Evolutionary conservation across 345 rosid species (phyloP), one percentile per base, ranked within the genome.

Genomic region (Xanthoceras sorbifolium): DNA sequence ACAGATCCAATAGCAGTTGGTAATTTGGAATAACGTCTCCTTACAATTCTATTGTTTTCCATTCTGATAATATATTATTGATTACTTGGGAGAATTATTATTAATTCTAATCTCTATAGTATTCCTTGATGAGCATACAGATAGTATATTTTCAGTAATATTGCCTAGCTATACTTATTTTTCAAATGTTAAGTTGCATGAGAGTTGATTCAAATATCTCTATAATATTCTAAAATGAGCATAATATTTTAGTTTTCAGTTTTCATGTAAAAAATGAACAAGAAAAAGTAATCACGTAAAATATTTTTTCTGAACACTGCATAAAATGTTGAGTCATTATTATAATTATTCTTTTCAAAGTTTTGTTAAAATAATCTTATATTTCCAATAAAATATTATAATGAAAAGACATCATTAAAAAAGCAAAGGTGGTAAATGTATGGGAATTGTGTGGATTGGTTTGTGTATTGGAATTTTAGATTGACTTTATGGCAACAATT

Each of bases 1-100:
- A 95, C 99, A 22, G 99, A 95, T 75, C 91, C 94, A 57, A 85
- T 91, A 81, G 92, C 93, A 82, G 93, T 95, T 81, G 99, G 99
- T 93, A 85, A 86, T 76, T 61, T 76, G 20, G 6, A 71, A 64
- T 48, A 20, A 62, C n/a, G 3, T 73, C 20, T 50, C 7, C 64
- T 64, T 68, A 54, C 74, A 52, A 52, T 23, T 57, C 26, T 52
- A 50, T 54, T 50, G 40, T 1, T 29, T 50, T 68, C 23, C 55
- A 50, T 15, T 44, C 5, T 1, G 9, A 23, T 67, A 44, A 26
- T 46, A 2, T 44, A 44, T 28, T 64, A 26, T 48, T 20, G 44
- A 63, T 48, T 69, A 54, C 32, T 64, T 66, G 14, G 7, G 29
- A 29, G 28, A 71, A 71, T 32, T 32, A 22, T 54, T 31, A 32